Conservation (phyloP, 352 stramenopile species). For the Pythium monospermum region DNA sequence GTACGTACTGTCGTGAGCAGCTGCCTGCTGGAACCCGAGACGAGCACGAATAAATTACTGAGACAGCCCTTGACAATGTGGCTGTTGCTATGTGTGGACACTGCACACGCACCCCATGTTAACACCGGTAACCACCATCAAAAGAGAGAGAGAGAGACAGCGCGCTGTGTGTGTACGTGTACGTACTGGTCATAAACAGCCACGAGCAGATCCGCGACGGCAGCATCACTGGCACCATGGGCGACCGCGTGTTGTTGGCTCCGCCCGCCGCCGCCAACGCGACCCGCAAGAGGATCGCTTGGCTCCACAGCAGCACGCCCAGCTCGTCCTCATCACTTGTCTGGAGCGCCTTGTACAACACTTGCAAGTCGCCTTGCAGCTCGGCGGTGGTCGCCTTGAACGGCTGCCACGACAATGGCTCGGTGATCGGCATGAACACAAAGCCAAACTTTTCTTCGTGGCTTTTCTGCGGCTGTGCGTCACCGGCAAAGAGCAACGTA, state of each 20-base stretch:
- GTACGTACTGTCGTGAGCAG: slow-evolving; percentile 4
- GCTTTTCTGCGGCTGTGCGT: slow-evolving; percentile 28
- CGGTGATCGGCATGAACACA: slow-evolving; percentile 72
- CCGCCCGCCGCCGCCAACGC: slow-evolving; percentile 18
- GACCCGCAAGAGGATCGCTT: slow-evolving; percentile 58
- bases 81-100: slow-evolving; percentile 65
- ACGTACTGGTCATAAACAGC: slow-evolving; percentile 78
- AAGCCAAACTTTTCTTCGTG: slow-evolving; percentile 76
- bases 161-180: background rate
- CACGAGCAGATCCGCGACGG: slow-evolving; percentile 60
- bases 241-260: slow-evolving; percentile 14
- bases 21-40: slow-evolving; percentile 9
- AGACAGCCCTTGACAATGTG: slow-evolving; percentile 68
- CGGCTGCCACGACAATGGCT: slow-evolving; percentile 45
- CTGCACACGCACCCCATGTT: slow-evolving; percentile 24
- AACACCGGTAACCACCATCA: too few relatives aligned
- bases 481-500: slow-evolving; percentile 48
- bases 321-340: slow-evolving; percentile 45
- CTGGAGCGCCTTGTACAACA: slow-evolving; percentile 67
- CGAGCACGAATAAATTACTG: slow-evolving; percentile 61
- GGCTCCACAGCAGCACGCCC: slow-evolving; percentile 57
- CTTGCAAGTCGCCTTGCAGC: slow-evolving; percentile 40
- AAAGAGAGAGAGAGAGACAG: background rate
- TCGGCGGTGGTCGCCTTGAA: slow-evolving; percentile 60
- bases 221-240: slow-evolving; percentile 20